These are phyloP conservation scores for Globisporangium radiosum DNA, from an alignment of 352 stramenopile species.

Conservation along the genomic window DNA sequence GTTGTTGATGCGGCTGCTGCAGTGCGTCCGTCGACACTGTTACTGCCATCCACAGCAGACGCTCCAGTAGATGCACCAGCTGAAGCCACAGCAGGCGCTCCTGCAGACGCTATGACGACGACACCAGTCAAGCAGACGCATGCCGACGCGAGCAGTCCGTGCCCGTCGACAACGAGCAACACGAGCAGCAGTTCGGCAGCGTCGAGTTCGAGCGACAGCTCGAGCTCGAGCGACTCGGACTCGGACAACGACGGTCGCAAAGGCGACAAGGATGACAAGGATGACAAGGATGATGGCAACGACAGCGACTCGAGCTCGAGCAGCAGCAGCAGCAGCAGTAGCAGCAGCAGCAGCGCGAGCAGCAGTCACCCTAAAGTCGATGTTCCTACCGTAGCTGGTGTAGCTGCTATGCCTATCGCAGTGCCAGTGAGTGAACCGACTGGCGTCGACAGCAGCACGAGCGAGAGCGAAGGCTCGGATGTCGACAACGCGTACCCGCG, in stretches of 20 bases:
- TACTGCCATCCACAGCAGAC: neutral
- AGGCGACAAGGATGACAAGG: conserved; percentile 2
- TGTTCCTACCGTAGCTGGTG: neutral
- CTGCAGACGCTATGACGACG: too few relatives aligned
- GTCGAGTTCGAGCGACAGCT: conserved; percentile 13
- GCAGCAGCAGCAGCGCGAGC: conserved; percentile 9
- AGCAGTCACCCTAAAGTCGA: neutral
- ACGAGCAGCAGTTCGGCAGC: conserved; percentile 19
- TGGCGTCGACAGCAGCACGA: conserved; percentile 36
- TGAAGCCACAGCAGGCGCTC: too few relatives aligned
- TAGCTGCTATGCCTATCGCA: neutral
- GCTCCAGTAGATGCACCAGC: neutral
- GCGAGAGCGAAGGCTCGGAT: conserved; percentile 49
- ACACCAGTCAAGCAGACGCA: neutral
- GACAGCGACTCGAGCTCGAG: conserved; percentile 27
- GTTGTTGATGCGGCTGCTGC: neutral
- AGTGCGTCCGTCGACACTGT: neutral
- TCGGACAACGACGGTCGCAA: conserved; percentile 9
- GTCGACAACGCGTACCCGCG: conserved; percentile 56
- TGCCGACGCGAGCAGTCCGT: conserved; percentile 19
- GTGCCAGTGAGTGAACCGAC: neutral
- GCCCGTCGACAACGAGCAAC: conserved; percentile 27
- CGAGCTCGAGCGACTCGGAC: conserved; percentile 21
- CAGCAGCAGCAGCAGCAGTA: conserved; percentile 18
- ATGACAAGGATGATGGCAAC: conserved; percentile 12